These are phyloP conservation scores for Lizonia empirigonia DNA, from an alignment of 2,329 filamentous ascomycete species.

Conservation along the genomic window DNA sequence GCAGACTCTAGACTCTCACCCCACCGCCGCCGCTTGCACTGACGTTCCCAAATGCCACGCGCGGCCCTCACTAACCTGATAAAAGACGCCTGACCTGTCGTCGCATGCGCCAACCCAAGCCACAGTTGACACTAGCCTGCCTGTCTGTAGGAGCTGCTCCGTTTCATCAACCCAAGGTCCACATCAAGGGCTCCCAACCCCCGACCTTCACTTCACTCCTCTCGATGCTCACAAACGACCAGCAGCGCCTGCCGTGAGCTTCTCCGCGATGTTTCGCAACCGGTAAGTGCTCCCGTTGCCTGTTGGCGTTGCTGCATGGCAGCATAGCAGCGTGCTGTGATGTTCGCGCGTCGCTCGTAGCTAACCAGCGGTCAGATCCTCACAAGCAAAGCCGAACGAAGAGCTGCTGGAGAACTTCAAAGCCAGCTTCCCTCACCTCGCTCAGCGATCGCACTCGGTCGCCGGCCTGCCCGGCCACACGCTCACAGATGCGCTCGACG, in stretches of 20 bases:
- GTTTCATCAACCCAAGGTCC: constrained; percentile 40
- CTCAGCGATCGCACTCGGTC: constrained; percentile 52
- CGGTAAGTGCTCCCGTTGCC: constrained; percentile 44
- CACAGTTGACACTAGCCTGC: constrained; percentile 19
- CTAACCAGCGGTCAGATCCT: constrained; percentile 61
- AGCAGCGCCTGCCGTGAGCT: constrained; percentile 36
- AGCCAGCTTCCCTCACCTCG: constrained; percentile 77
- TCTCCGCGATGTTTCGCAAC: constrained; percentile 55
- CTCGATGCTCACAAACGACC: constrained; percentile 40
- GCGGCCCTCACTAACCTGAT: constrained; percentile 42
- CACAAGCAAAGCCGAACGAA: constrained; percentile 82
- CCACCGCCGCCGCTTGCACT: constrained; percentile 25
- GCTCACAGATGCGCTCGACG: constrained; percentile 54
- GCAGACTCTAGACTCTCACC: constrained; percentile 25
- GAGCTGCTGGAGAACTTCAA: constrained; percentile 85
- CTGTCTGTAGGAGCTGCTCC: constrained; percentile 42
- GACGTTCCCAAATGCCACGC: constrained; percentile 32
- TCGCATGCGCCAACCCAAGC: constrained; percentile 23
- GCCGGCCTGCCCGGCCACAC: constrained; percentile 52
- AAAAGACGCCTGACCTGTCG: constrained; percentile 44
- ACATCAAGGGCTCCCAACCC: constrained; percentile 31
- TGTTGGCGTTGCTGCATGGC: background rate
- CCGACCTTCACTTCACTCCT: constrained; percentile 28
- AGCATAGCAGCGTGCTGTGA: constrained; percentile 20
- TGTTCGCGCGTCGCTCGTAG: constrained; percentile 37